These are phyloP conservation scores for Calonectria crousiana DNA, from an alignment of 2,329 filamentous ascomycete genomes.

Conservation along the genomic window DNA sequence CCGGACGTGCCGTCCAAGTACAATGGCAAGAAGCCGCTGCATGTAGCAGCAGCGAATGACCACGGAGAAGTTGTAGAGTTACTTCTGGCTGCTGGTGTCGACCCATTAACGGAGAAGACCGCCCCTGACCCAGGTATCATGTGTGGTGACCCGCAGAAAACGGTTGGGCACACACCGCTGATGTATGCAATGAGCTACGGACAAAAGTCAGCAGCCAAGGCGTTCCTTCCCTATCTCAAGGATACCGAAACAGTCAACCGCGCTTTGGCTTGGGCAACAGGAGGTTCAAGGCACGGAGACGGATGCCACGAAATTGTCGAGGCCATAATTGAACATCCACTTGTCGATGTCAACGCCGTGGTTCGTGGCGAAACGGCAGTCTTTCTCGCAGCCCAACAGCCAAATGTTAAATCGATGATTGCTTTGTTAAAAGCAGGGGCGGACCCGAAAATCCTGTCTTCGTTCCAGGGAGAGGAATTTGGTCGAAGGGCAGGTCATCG, in stretches of 20 bases:
- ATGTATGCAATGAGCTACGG: slow-evolving; percentile 47
- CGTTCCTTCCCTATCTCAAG: slow-evolving; percentile 44
- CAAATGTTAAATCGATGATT: slow-evolving; percentile 31
- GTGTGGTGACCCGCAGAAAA: slow-evolving; percentile 26
- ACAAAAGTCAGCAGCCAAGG: slow-evolving; percentile 41
- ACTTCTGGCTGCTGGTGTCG: neutral
- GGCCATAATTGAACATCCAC: slow-evolving; percentile 46
- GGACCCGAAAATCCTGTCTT: slow-evolving; percentile 39
- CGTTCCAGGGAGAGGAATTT: slow-evolving; percentile 5
- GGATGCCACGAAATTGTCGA: slow-evolving; percentile 38
- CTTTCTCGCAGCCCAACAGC: slow-evolving; percentile 20
- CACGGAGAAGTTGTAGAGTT: neutral
- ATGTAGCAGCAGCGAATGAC: neutral
- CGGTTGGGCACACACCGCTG: slow-evolving; percentile 43
- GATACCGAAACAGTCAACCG: slow-evolving; percentile 37
- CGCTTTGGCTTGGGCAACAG: slow-evolving; percentile 46
- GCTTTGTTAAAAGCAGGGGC: slow-evolving; percentile 49
- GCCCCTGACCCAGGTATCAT: slow-evolving; percentile 13
- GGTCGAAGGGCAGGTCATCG: neutral
- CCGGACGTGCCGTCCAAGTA: slow-evolving; percentile 33
- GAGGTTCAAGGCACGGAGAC: neutral
- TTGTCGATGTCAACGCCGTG: slow-evolving; percentile 48
- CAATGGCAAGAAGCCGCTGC: slow-evolving; percentile 32
- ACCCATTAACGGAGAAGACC: neutral
- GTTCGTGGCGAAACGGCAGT: slow-evolving; percentile 39